Evolutionary conservation across 2,329 filamentous ascomycete species (phyloP).

Genomic region (Thielaviopsis populi): DNA sequence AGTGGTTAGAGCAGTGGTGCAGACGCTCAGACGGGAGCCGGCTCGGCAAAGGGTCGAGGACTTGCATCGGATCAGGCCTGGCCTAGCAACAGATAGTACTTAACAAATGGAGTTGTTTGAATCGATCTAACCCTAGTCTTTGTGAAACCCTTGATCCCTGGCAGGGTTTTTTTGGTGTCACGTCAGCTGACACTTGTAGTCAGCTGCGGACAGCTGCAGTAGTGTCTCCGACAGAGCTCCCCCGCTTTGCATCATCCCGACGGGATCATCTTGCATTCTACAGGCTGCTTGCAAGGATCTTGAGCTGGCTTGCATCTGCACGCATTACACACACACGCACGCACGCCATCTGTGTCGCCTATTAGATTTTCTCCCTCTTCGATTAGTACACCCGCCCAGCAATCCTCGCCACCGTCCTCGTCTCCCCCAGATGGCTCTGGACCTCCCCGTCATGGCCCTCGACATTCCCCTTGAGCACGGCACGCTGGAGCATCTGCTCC

Average conservation of each 20-base stretch:
- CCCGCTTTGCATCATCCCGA: not conserved
- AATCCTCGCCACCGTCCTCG: not conserved
- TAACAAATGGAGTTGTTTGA: not conserved
- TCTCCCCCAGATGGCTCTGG: conserved; percentile 5
- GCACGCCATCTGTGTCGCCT: too few relatives aligned
- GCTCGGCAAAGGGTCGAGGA: too few relatives aligned
- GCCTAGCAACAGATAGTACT: not conserved
- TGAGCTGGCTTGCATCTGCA: not conserved
- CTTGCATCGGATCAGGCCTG: too few relatives aligned
- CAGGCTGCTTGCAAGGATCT: not conserved
- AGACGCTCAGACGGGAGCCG: too few relatives aligned
- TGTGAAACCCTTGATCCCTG: not conserved
- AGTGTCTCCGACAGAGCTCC: not conserved
- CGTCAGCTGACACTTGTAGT: not conserved
- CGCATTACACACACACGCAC: not conserved
- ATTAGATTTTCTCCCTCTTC: too few relatives aligned
- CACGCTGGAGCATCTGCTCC: conserved; percentile 54
- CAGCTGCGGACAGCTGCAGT: not conserved
- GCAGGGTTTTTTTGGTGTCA: not conserved
- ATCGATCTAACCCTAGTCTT: not conserved
- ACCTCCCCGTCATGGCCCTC: conserved; percentile 14
- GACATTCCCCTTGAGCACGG: conserved; percentile 24
- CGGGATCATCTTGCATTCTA: not conserved
- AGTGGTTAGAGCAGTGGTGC: not conserved
- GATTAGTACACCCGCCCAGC: too few relatives aligned